These are phyloP conservation scores for Triangularia setosa DNA, from an alignment of 2,329 filamentous ascomycete genomes.

Conservation along the genomic window DNA sequence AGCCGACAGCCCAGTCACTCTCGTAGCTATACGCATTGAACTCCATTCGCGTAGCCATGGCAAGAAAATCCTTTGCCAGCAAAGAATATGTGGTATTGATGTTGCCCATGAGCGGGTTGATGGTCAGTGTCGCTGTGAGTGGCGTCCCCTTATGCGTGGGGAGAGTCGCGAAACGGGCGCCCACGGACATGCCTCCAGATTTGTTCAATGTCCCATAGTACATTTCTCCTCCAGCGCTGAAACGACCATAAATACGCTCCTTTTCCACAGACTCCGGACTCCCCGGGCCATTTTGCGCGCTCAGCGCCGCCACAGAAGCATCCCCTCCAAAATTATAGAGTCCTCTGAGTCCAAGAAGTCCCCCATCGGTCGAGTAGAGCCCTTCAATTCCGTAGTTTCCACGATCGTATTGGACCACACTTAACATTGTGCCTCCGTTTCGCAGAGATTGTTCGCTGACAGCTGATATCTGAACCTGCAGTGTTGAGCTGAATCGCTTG, in stretches of 20 bases:
- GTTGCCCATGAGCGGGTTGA: constrained; percentile 93
- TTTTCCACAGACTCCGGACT: constrained; percentile 32
- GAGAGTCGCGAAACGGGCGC: constrained; percentile 83
- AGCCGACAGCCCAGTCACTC: constrained; percentile 85
- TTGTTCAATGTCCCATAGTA: constrained; percentile 97
- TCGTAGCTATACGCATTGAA: constrained; percentile 99
- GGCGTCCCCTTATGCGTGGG: constrained; percentile 79
- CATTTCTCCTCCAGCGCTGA: constrained; percentile 86
- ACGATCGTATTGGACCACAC: constrained; percentile 73
- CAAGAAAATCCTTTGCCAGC: constrained; percentile 75
- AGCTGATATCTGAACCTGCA: constrained; percentile 75
- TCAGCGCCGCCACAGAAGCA: constrained; percentile 35
- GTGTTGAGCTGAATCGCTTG: constrained; percentile 69
- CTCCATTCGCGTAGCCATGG: constrained; percentile 85
- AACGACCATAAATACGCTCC: constrained; percentile 70
- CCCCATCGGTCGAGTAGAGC: constrained; percentile 87
- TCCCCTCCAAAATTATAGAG: constrained; percentile 92
- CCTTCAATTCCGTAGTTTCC: constrained; percentile 88
- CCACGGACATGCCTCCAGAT: constrained; percentile 84
- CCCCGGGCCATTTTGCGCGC: constrained; percentile 20
- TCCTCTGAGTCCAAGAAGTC: constrained; percentile 79
- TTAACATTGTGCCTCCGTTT: constrained; percentile 72
- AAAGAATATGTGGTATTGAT: constrained; percentile 90
- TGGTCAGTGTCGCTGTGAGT: constrained; percentile 85
- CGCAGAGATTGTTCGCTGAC: constrained; percentile 69